Base-by-base conservation (phyloP, 2,329 filamentous ascomycete genomes). In the Neoscytalidium dimidiatum region DNA sequence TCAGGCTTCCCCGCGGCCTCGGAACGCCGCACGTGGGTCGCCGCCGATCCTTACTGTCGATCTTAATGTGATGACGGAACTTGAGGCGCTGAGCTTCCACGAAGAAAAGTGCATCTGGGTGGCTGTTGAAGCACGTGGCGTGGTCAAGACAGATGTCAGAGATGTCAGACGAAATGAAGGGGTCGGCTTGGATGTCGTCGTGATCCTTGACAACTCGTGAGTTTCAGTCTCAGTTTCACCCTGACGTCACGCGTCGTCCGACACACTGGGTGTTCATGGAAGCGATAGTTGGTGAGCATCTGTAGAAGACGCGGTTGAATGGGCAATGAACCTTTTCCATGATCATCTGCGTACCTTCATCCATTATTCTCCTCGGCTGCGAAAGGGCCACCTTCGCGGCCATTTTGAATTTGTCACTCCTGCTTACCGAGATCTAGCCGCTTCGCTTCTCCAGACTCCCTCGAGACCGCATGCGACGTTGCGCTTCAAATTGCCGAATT, bases 161-260 rank as follows among this genome's bases (percentile, higher is more conserved):
- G 56, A 60, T 26, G 69, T 75, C 64, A 71, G 73, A 35, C 68
- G 68, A 4, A 66, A 63, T 17, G 14, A 63, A 28, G 48, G 35
- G 51, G 61, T 19, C 6, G 61, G 61, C 49, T 38, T 79, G 19
- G 76, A 78, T 67, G 65, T 78, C 4, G 66, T 77, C 5, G 70
- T 79, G 23, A 66, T 79, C 21, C 67, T 79, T 35, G 77, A 79
- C 65, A 79, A 78, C 58, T 73, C 74, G 75, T 78, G 68, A 67
- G 69, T 69, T 38, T 64, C 11, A 60, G 56, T 60, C 56, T 33
- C 41, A 46, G 56, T 60, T 60, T 60, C 56, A 60, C 23, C 52
- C 19, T 23, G 61, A 64, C 57, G 57, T 62, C 49, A 43, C 52
- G 58, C 23, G 52, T 66, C 58, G 49, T 33, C 33, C 38, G 58